Evolutionary conservation across 2,329 filamentous ascomycete species (phyloP).

Genomic region (Stachybotrys chlorohalonatus): DNA sequence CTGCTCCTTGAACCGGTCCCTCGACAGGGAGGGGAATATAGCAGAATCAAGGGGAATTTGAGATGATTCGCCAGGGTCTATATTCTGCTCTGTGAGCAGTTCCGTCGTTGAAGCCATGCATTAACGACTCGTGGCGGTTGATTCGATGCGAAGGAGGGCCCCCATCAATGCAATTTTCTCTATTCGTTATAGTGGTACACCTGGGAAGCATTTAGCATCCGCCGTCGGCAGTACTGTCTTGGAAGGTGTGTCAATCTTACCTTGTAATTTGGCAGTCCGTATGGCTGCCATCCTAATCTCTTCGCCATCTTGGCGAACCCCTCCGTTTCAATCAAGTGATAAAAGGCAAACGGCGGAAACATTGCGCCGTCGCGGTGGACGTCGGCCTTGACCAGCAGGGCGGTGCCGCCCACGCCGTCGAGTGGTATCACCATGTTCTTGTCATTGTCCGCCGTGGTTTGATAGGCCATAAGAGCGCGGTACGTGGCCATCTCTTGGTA

Average conservation of each 20-base stretch:
- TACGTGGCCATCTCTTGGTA: conserved; percentile 92
- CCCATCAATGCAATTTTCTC: conserved; percentile 10
- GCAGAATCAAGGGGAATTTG: no score
- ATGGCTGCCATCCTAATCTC: conserved; percentile 75
- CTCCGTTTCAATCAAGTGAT: conserved; percentile 94
- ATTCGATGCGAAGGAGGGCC: background rate
- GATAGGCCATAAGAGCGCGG: conserved; percentile 80
- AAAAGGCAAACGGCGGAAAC: conserved; percentile 96
- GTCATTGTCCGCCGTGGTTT: conserved; percentile 52
- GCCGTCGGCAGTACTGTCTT: no score
- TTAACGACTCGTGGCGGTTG: no score
- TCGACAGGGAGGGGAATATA: background rate
- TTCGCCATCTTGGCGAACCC: conserved; percentile 97
- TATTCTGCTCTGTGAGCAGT: no score
- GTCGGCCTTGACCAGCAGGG: conserved; percentile 88
- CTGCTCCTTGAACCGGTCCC: background rate
- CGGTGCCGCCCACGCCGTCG: conserved; percentile 90
- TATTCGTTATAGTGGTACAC: conserved; percentile 88
- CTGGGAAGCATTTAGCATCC: conserved; percentile 31
- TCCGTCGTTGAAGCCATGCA: no score
- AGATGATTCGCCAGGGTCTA: no score
- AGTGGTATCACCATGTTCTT: conserved; percentile 46
- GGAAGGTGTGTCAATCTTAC: conserved; percentile 35
- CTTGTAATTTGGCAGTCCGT: conserved; percentile 93
- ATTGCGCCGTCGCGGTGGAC: conserved; percentile 96